Base-by-base conservation (phyloP, 2,329 filamentous ascomycete species). In the Myriosclerotinia curreyana region DNA sequence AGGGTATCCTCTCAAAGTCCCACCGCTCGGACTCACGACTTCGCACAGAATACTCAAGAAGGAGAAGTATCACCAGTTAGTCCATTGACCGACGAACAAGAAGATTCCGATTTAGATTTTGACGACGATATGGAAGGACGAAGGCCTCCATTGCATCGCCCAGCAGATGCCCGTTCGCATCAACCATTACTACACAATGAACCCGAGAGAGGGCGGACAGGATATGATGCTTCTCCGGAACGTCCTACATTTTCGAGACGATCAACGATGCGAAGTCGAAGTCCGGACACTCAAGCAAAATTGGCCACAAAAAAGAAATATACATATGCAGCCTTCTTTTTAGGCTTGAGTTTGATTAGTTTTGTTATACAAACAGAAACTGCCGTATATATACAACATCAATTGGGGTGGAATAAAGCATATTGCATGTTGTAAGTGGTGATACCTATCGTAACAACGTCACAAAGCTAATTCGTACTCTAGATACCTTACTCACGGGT, bases 341-440 rank as follows among this genome's bases (percentile, higher is more conserved):
- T 99, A 66, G 78, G 89, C 38, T 75, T 97, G 70, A 95, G 90
- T 74, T 81, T 99, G 73, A 79, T 96, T 65, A 89, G 90, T 74
- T 99, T 99, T 75, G 91, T 92, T 55, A 81, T 96, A 7, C 95
- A 99, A 83, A 98, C 95, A 4, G 94, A 98, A 81, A 92, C 96
- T 62, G 94, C 93, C 14, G 88, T 96, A 12, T 93, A 97, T 78
- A 95, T 99, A 66, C 94, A 98, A 79, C 88, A 94, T 75, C 87
- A 95, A 66, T 79, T 97, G 68, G 87, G 90, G 68, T 99, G 95
- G 95, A 86, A 96, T 79, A 99, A 99, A 80, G 91, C 95, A n/a
- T 99, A 97, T 79, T 96, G 92, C 81, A 99, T 99, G 95, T 86
- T 99, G 82, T 97, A 79, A 79, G 79, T 76, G 40, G 40, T 40